Conservation (phyloP, 768 basidiomycete species). For the Russula sp. region DNA sequence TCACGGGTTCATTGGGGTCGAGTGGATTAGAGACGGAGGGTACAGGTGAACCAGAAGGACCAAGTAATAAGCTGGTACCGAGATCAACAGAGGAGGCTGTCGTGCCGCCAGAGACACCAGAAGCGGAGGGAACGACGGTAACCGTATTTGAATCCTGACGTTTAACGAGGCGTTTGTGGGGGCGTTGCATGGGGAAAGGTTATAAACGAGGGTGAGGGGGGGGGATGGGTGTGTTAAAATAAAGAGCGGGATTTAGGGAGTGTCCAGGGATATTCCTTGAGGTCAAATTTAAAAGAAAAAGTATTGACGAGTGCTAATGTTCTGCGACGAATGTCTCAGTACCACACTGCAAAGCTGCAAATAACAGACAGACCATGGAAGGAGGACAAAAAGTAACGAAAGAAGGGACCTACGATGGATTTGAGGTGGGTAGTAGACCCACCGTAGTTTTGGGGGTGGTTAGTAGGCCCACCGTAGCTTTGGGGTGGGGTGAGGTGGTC, state of each 20-base stretch:
- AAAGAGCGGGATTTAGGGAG: conserved; percentile 12
- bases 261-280: conserved; percentile 1
- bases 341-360: neutral
- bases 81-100: neutral
- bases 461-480: neutral
- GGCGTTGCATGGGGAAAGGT: conserved; percentile 3
- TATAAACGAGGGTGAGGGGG: neutral
- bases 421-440: neutral
- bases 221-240: neutral
- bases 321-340: neutral
- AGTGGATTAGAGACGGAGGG: neutral
- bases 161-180: neutral
- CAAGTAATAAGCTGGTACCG: conserved; percentile 7
- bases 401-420: neutral
- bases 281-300: neutral
- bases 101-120: conserved; percentile 1
- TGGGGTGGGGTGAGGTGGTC: neutral
- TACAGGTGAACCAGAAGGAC: neutral
- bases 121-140: neutral
- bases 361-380: neutral
- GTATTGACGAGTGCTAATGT: neutral
- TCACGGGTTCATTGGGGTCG: neutral
- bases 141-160: neutral
- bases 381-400: neutral
- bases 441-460: neutral